phyloP scores from a whole-genome alignment of 352 stramenopile genomes.

The Phytophthora crassamura region DNA sequence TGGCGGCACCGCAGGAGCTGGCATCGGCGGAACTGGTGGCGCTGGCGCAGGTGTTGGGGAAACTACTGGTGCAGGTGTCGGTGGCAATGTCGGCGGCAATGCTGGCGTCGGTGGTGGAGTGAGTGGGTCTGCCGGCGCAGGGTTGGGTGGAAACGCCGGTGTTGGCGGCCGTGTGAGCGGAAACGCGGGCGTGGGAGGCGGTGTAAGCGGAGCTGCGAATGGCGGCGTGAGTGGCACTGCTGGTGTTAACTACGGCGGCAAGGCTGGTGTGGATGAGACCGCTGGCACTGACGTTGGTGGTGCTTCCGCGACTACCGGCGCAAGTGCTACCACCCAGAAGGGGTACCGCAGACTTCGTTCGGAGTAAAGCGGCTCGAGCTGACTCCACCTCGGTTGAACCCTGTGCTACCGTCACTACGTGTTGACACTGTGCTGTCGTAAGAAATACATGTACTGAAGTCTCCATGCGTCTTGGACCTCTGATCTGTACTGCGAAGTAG shows the following conservation, averaged over 20 bases:
- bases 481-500: too few relatives aligned
- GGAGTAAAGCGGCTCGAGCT: constrained; percentile 2
- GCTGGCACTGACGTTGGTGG: neutral
- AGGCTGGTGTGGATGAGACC: neutral
- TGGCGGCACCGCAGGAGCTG: too few relatives aligned
- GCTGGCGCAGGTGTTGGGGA: neutral
- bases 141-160: neutral
- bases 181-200: neutral
- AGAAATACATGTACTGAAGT: too few relatives aligned
- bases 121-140: neutral
- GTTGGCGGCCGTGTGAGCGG: neutral
- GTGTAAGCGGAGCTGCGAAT: too few relatives aligned
- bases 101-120: neutral
- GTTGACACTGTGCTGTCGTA: too few relatives aligned
- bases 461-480: too few relatives aligned
- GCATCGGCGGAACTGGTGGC: too few relatives aligned
- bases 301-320: neutral
- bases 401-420: too few relatives aligned
- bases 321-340: constrained; percentile 6
- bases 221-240: too few relatives aligned
- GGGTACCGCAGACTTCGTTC: constrained; percentile 18
- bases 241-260: too few relatives aligned
- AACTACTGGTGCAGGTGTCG: neutral
- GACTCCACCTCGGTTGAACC: too few relatives aligned
- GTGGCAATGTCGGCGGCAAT: neutral